Conservation (phyloP, 768 basidiomycete genomes). For the Gloeopeniophorella convolvens region DNA sequence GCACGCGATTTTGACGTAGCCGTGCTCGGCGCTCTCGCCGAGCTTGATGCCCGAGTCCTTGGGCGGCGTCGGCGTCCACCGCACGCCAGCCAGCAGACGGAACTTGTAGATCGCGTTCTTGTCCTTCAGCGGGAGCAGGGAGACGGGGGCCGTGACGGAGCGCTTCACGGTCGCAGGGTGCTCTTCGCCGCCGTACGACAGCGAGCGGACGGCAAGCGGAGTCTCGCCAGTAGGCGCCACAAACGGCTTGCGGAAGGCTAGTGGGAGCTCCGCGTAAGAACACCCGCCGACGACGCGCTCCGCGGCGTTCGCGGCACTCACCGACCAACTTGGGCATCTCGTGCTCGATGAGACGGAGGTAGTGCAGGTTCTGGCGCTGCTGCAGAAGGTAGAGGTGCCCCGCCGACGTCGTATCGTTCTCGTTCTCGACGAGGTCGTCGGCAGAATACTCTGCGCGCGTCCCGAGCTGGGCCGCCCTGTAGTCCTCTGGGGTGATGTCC, state of each 20-base stretch:
- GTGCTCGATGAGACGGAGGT: constrained; percentile 80
- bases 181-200: constrained; percentile 70
- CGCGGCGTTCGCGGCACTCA: constrained; percentile 31
- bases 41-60: constrained; percentile 56
- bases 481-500: constrained; percentile 20
- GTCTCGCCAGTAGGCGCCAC: constrained; percentile 50
- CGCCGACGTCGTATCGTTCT: constrained; percentile 60
- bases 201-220: constrained; percentile 65
- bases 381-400: constrained; percentile 71
- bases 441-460: constrained; percentile 4
- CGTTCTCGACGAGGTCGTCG: constrained; percentile 34
- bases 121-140: constrained; percentile 58
- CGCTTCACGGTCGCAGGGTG: constrained; percentile 71
- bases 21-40: constrained; percentile 47
- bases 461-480: background rate
- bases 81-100: constrained; percentile 80
- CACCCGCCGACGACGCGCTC: background rate
- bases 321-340: constrained; percentile 86
- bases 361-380: constrained; percentile 67
- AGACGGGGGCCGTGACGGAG: constrained; percentile 66
- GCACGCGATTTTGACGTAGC: constrained; percentile 86
- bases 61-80: constrained; percentile 77
- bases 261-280: constrained; percentile 5
- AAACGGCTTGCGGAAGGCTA: constrained; percentile 82
- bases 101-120: constrained; percentile 73